These are phyloP conservation scores for Macaranga tanarius DNA, from an alignment of 441 rosid species.

Conservation along the genomic window DNA sequence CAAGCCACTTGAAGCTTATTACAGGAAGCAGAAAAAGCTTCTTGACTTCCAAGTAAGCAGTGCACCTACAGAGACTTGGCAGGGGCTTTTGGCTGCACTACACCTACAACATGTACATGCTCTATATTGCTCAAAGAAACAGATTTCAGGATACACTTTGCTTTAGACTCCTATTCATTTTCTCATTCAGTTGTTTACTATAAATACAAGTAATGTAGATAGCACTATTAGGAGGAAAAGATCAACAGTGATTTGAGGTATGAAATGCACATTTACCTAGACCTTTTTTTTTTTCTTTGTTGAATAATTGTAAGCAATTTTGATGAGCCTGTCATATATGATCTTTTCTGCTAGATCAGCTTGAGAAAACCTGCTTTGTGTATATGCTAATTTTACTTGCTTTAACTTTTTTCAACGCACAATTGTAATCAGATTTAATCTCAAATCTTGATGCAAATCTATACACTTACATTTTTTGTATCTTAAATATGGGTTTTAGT, in stretches of 20 bases:
- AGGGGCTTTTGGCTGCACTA: constrained; percentile 45
- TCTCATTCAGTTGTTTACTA: background rate
- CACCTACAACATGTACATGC: constrained; percentile 38
- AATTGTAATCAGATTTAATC: no score
- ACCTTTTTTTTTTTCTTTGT: no score
- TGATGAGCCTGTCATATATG: constrained; percentile 1
- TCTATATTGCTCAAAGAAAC: constrained; percentile 20
- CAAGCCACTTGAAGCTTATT: constrained; percentile 51
- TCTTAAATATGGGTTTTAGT: no score
- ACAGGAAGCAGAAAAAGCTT: constrained; percentile 44
- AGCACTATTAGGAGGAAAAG: background rate
- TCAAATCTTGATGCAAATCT: background rate
- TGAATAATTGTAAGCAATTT: background rate
- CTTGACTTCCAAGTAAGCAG: constrained; percentile 43
- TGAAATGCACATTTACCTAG: background rate
- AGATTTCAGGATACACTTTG: constrained; percentile 3
- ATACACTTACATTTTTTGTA: no score
- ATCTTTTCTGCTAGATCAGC: background rate
- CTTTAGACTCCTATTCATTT: constrained; percentile 5
- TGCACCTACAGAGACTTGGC: constrained; percentile 48
- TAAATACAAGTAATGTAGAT: constrained; percentile 4
- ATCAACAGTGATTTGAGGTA: background rate
- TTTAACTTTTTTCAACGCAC: background rate
- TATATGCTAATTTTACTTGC: background rate
- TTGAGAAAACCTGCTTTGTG: background rate